Evolutionary conservation across 345 rosid species (phyloP).

Genomic region (Citrus mangshanensis): DNA sequence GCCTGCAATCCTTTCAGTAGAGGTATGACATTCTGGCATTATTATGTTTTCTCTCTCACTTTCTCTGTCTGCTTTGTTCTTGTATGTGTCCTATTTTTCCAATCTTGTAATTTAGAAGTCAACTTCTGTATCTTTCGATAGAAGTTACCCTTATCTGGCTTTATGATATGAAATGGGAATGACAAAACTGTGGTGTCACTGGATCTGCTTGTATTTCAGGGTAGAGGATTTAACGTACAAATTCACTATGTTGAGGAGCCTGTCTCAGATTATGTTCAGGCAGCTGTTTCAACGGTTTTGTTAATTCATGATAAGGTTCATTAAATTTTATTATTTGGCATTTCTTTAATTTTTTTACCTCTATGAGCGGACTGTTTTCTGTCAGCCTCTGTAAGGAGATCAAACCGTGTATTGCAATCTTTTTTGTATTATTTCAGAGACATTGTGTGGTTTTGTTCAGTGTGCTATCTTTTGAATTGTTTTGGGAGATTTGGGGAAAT

Average conservation of each 20-base stretch:
- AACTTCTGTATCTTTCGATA: not conserved
- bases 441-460: not conserved
- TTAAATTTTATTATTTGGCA: not conserved
- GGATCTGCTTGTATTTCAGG: constrained; percentile 43
- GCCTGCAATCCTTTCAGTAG: constrained; percentile 92
- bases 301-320: constrained; percentile 78
- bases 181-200: constrained; percentile 3
- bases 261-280: constrained; percentile 76
- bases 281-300: constrained; percentile 72
- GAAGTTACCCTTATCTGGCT: not conserved
- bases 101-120: not conserved
- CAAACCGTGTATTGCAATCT: not conserved
- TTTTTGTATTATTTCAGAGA: constrained; percentile 4
- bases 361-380: not conserved
- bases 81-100: not conserved
- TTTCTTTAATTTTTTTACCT: not conserved
- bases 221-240: constrained; percentile 88
- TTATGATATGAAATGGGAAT: constrained; percentile 1
- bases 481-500: not conserved
- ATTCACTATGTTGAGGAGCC: constrained; percentile 85
- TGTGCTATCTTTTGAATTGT: not conserved
- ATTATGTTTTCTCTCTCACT: not conserved
- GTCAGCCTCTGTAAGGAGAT: not conserved
- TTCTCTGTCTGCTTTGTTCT: not conserved
- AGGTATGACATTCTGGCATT: constrained; percentile 43